Conservation (phyloP, 257 asterid species). For the Osmanthus fragrans region DNA sequence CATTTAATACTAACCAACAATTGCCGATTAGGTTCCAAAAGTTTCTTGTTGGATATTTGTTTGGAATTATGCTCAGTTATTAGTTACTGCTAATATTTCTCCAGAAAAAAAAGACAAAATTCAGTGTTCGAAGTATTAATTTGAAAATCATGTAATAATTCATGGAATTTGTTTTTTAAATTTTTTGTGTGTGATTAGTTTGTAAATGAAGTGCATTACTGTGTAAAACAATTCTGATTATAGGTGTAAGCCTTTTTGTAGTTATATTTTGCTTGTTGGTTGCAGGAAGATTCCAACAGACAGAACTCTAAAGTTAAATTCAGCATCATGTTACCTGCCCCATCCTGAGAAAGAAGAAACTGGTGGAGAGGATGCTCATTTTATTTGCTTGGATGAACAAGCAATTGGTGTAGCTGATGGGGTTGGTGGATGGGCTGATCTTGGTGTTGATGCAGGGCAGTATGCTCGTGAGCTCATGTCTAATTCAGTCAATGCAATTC, state of each 20-base stretch:
- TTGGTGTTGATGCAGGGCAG: conserved; percentile 77
- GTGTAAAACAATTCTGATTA: neutral
- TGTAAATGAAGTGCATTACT: neutral
- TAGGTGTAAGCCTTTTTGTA: neutral
- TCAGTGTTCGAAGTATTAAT: neutral
- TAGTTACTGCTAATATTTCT: neutral
- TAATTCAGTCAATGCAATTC: conserved; percentile 68
- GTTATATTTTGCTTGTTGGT: conserved; percentile 19
- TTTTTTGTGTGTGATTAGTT: neutral
- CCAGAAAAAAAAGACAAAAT: neutral
- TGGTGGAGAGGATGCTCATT: conserved; percentile 98
- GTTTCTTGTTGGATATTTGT: neutral
- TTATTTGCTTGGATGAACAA: conserved; percentile 71
- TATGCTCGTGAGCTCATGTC: conserved; percentile 95
- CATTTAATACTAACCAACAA: neutral
- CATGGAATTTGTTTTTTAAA: neutral
- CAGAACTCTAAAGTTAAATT: conserved; percentile 70
- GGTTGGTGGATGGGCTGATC: conserved; percentile 98
- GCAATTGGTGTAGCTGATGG: conserved; percentile 98
- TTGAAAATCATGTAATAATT: neutral
- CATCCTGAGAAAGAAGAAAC: conserved; percentile 98
- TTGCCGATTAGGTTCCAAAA: neutral
- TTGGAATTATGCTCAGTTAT: neutral
- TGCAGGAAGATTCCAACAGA: conserved; percentile 54
- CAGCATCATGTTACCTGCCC: conserved; percentile 90